Percentiles rank a stretch among this genome's conserved stretches.
These are phyloP conservation scores for Solanum virginianum DNA, from an alignment of 257 asterid species.

Conservation along the genomic window DNA sequence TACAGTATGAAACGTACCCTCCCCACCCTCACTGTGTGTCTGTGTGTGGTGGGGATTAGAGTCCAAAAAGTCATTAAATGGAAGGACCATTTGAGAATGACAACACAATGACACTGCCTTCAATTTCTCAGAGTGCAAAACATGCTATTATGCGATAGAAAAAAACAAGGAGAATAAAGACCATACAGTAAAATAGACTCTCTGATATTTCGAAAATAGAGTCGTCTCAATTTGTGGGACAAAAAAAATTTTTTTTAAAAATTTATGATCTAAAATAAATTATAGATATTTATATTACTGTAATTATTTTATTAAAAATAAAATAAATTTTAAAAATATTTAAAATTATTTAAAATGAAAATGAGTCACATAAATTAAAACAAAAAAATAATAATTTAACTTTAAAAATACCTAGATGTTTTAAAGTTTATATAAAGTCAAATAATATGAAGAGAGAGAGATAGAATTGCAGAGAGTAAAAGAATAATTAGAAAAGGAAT, in stretches of 20 bases:
- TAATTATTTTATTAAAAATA: too few species aligned
- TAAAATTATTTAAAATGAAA: too few species aligned
- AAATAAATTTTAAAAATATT: too few species aligned
- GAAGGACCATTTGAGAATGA: not conserved
- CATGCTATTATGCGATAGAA: not conserved
- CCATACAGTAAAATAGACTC: not conserved
- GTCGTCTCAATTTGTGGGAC: too few species aligned
- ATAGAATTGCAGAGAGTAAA: not conserved
- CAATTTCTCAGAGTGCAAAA: not conserved
- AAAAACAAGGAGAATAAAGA: not conserved
- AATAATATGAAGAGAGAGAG: too few species aligned
- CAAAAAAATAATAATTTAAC: not conserved
- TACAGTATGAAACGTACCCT: not conserved
- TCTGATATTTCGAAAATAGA: not conserved
- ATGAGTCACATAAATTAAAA: not conserved
- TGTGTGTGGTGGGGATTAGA: not conserved
- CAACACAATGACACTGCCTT: not conserved
- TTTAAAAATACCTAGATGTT: too few species aligned
- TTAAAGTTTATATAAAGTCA: too few species aligned
- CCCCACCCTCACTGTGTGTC: not conserved
- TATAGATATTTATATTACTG: too few species aligned
- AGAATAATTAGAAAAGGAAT: not conserved
- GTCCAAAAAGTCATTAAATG: not conserved
- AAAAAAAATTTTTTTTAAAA: too few species aligned
- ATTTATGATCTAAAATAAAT: too few species aligned